phyloP scores from a whole-genome alignment of 495 filamentous ascomycete genomes.

The Pyronema omphalodes region DNA sequence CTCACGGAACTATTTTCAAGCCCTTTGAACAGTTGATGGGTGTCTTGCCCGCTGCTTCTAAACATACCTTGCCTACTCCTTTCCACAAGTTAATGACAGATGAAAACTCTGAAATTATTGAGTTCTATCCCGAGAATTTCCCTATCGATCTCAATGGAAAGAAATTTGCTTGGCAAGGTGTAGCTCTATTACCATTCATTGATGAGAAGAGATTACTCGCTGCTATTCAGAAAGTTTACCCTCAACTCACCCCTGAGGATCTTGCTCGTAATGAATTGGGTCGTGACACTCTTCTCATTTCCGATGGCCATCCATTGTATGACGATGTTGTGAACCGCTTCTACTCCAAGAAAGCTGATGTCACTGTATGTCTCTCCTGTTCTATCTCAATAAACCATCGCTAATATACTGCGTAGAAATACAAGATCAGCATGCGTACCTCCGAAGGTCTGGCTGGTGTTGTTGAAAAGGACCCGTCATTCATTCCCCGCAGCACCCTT shows the following conservation, averaged over 20 bases:
- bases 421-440: constrained; percentile 50
- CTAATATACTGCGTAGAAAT: constrained; percentile 25
- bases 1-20: constrained; percentile 68
- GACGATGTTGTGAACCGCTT: constrained; percentile 62
- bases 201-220: constrained; percentile 71
- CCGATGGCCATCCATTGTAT: constrained; percentile 63
- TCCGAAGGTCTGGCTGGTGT: constrained; percentile 65
- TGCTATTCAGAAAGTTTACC: constrained; percentile 70
- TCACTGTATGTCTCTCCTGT: constrained; percentile 19
- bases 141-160: constrained; percentile 88
- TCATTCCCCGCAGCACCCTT: constrained; percentile 55
- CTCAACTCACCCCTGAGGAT: constrained; percentile 61
- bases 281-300: constrained; percentile 64
- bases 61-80: constrained; percentile 69
- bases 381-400: background rate
- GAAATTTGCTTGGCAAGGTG: constrained; percentile 96
- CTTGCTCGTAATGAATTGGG: constrained; percentile 60
- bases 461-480: constrained; percentile 60
- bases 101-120: constrained; percentile 72
- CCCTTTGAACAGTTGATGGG: constrained; percentile 99
- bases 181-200: constrained; percentile 86
- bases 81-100: constrained; percentile 82
- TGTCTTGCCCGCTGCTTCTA: constrained; percentile 79
- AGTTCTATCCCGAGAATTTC: constrained; percentile 95
- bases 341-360: constrained; percentile 71